A percentile compares a stretch with the other conserved stretches of the same genome.
Conservation (phyloP, 345 rosid genomes). For the Toxicodendron radicans region DNA sequence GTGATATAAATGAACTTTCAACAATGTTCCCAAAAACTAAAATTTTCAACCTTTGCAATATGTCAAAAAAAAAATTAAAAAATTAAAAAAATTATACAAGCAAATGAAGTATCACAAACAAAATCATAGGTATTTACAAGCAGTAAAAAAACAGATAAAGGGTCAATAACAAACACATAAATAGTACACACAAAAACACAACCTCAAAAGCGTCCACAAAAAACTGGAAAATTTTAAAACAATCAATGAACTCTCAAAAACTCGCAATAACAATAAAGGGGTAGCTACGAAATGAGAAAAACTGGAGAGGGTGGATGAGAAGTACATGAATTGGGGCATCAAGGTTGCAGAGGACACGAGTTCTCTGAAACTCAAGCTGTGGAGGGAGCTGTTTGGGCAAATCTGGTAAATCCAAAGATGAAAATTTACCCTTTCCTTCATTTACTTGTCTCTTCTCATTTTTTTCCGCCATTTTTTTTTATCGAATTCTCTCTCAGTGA, state of each 20-base stretch:
- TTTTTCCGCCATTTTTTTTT: conserved; percentile 9
- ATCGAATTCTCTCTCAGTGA: background rate
- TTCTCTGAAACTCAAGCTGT: conserved; percentile 63
- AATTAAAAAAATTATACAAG: background rate
- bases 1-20: background rate
- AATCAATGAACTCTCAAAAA: background rate
- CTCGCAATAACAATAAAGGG: background rate
- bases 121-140: background rate
- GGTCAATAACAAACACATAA: background rate
- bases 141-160: background rate
- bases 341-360: conserved; percentile 63
- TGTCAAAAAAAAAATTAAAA: background rate
- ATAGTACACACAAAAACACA: no score
- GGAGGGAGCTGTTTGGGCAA: conserved; percentile 72
- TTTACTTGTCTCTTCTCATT: background rate
- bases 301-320: background rate
- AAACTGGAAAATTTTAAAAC: no score
- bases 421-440: conserved; percentile 27
- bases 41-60: background rate
- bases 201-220: no score
- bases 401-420: conserved; percentile 60
- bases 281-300: background rate
- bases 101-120: no score
- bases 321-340: conserved; percentile 79
- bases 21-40: background rate